These are phyloP conservation scores for Sordariomycetes sp. DNA, from an alignment of 2,329 filamentous ascomycete species.

Conservation along the genomic window DNA sequence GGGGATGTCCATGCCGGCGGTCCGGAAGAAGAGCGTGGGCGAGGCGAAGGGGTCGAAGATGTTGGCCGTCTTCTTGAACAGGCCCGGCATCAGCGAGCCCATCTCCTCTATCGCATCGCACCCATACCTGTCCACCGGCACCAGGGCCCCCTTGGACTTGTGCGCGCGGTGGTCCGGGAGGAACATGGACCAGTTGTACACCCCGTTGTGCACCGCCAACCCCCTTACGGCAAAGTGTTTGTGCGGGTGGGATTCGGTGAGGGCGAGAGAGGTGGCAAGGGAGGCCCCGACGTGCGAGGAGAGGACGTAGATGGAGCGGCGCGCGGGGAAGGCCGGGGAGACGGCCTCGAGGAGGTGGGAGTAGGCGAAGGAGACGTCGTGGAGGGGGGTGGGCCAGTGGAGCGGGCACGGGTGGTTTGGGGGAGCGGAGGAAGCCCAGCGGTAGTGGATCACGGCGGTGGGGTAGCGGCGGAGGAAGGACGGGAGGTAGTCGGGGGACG, in stretches of 20 bases:
- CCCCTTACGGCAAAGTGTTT: conserved; percentile 37
- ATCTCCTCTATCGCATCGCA: background rate
- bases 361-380: conserved; percentile 45
- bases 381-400: conserved; percentile 45
- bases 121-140: conserved; percentile 2
- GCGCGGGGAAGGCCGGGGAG: conserved; percentile 17
- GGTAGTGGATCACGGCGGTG: conserved; percentile 47
- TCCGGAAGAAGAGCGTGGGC: conserved; percentile 47
- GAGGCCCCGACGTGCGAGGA: conserved; percentile 48
- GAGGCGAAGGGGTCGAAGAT: conserved; percentile 52
- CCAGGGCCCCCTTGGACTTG: conserved; percentile 1
- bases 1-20: conserved; percentile 34
- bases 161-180: conserved; percentile 41
- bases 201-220: conserved; percentile 44
- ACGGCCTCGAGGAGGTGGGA: conserved; percentile 38
- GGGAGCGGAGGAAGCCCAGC: conserved; percentile 30
- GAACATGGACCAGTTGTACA: conserved; percentile 56
- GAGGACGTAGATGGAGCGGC: conserved; percentile 32
- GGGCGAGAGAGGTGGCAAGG: conserved; percentile 43
- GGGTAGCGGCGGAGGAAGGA: conserved; percentile 29
- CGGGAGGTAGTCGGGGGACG: conserved; percentile 20
- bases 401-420: conserved; percentile 12
- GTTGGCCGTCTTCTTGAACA: conserved; percentile 37
- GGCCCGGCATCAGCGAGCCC: conserved; percentile 13
- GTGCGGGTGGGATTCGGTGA: conserved; percentile 41